These are phyloP conservation scores for Setaria italica DNA, from an alignment of 202 grass and related monocot species.

Conservation along the genomic window DNA sequence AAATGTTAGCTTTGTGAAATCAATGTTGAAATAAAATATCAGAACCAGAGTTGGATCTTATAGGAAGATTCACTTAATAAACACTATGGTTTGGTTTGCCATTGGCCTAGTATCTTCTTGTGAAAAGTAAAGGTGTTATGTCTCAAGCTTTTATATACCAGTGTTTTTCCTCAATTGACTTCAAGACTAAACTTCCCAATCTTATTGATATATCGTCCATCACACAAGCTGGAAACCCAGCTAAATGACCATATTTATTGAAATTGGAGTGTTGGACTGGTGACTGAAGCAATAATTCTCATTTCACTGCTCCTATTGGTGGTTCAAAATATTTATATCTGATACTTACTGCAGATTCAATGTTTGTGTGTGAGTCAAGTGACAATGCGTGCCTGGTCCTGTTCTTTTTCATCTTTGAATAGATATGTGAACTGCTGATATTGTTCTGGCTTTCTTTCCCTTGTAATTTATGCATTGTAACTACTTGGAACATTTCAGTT, in stretches of 20 bases:
- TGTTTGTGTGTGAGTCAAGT: not conserved
- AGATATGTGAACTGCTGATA: not conserved
- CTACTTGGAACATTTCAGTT: not conserved
- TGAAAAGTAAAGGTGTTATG: not conserved
- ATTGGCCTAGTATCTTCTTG: not conserved
- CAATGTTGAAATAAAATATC: constrained; percentile 20
- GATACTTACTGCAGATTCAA: not conserved
- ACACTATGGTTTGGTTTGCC: not conserved
- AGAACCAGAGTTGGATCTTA: not conserved
- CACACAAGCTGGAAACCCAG: not conserved
- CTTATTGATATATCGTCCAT: not conserved
- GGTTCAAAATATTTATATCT: too few relatives aligned
- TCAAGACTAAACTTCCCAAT: not conserved
- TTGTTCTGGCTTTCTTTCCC: constrained; percentile 1
- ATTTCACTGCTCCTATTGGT: not conserved
- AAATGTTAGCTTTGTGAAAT: not conserved
- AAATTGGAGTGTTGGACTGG: not conserved
- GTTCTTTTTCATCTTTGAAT: not conserved
- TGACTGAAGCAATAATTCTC: not conserved
- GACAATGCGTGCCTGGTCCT: not conserved
- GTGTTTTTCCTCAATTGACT: not conserved
- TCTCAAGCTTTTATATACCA: not conserved
- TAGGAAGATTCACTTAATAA: not conserved
- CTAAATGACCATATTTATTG: not conserved
- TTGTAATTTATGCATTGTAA: not conserved